Percentiles rank a stretch among this genome's conserved stretches.
These are phyloP conservation scores for Aspergillus neoniger DNA, from an alignment of 2,329 filamentous ascomycete genomes.

Conservation along the genomic window DNA sequence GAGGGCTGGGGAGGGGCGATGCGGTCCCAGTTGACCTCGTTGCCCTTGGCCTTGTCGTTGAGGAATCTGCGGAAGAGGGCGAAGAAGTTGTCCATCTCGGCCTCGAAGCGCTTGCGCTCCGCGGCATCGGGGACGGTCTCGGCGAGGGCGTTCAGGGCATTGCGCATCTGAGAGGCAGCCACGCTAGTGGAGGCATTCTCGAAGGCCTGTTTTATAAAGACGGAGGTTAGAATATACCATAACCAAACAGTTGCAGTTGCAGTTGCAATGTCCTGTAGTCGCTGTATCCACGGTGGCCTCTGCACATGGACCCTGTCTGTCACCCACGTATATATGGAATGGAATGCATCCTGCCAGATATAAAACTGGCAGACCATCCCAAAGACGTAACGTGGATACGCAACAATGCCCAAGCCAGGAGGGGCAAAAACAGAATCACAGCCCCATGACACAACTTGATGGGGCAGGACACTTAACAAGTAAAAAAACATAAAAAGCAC, in stretches of 20 bases:
- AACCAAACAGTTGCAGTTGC: neutral
- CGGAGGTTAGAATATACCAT: neutral
- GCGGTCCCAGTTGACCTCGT: slow-evolving; percentile 91
- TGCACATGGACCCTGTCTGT: neutral
- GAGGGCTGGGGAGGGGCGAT: slow-evolving; percentile 90
- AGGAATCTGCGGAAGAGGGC: slow-evolving; percentile 96
- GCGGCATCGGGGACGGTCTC: slow-evolving; percentile 82
- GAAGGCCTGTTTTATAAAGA: slow-evolving; percentile 70
- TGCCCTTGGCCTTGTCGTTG: slow-evolving; percentile 98
- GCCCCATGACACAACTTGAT: neutral
- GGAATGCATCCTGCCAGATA: neutral
- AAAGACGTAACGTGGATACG: neutral
- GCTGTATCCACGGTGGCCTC: too few species aligned
- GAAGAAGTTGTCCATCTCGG: slow-evolving; percentile 99
- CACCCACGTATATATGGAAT: neutral
- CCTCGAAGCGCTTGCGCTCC: slow-evolving; percentile 83
- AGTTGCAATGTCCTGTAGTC: too few species aligned
- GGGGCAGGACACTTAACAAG: neutral
- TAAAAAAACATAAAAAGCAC: neutral
- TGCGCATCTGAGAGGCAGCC: slow-evolving; percentile 98
- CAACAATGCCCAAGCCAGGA: neutral
- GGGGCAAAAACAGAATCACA: neutral
- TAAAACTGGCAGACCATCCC: neutral
- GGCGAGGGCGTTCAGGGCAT: slow-evolving; percentile 86
- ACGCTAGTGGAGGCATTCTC: slow-evolving; percentile 99